These are phyloP conservation scores for Sarocladium strictum DNA, from an alignment of 2,329 filamentous ascomycete species.

Conservation along the genomic window DNA sequence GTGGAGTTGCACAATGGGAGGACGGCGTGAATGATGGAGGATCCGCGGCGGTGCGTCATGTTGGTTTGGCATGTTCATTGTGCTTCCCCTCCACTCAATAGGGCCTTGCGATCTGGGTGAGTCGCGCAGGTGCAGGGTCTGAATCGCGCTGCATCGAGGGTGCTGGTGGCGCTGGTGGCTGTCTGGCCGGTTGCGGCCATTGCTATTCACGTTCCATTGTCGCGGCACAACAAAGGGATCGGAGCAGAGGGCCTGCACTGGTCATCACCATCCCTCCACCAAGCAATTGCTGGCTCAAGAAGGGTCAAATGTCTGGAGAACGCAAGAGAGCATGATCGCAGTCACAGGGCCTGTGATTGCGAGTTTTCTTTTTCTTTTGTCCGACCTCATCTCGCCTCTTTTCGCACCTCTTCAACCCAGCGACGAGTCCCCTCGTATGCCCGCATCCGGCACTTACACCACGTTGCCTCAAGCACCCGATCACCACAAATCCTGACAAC, in stretches of 20 bases:
- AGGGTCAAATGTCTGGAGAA: background rate
- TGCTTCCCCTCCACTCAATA: too few species aligned
- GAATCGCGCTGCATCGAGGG: background rate
- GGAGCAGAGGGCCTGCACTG: too few species aligned
- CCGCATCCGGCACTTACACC: background rate
- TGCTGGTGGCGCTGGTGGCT: too few species aligned
- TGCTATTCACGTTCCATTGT: slow-evolving; percentile 1
- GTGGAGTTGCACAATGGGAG: background rate
- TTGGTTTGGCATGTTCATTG: too few species aligned
- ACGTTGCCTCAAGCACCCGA: background rate
- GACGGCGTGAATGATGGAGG: too few species aligned
- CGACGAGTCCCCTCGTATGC: too few species aligned
- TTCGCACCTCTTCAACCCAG: too few species aligned
- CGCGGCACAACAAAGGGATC: background rate
- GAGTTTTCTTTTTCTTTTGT: background rate
- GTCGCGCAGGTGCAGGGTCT: background rate
- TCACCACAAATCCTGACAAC: background rate
- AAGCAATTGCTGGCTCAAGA: background rate
- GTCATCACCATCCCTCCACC: background rate
- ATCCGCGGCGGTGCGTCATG: background rate
- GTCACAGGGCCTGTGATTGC: background rate
- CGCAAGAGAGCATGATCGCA: background rate
- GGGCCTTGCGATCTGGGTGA: background rate
- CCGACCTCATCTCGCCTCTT: background rate
- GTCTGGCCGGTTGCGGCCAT: background rate